phyloP scores from a whole-genome alignment of 140 eudicot genomes.

The Ambrosia hybrid region DNA sequence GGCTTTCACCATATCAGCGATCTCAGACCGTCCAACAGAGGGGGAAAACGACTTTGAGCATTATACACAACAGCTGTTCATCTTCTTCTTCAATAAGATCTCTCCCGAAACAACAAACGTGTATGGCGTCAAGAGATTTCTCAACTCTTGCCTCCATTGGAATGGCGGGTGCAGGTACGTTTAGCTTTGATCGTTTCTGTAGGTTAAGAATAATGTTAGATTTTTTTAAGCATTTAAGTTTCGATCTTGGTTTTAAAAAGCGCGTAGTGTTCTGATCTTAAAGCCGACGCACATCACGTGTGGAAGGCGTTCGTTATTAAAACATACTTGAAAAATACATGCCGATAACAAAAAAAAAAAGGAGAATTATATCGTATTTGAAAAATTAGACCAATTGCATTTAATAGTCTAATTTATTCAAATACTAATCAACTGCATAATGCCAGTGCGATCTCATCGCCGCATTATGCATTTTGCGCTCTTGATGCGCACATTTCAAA shows the following conservation, averaged over 20 bases:
- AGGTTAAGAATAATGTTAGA: constrained; percentile 17
- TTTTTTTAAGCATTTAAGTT: not conserved
- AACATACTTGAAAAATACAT: too few species aligned
- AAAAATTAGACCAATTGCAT: too few species aligned
- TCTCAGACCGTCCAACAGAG: constrained; percentile 42
- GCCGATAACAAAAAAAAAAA: not conserved
- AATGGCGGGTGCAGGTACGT: constrained; percentile 49
- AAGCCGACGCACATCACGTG: too few species aligned
- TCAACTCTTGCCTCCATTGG: constrained; percentile 84
- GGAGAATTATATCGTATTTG: too few species aligned
- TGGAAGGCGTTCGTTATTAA: too few species aligned
- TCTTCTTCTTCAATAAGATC: constrained; percentile 78
- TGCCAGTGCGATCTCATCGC: too few species aligned
- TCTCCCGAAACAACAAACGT: constrained; percentile 79
- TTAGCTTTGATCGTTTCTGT: constrained; percentile 73
- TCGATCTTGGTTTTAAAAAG: too few species aligned
- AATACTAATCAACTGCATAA: too few species aligned
- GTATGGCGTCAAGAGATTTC: constrained; percentile 88
- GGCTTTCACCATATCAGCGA: constrained; percentile 53
- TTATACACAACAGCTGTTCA: constrained; percentile 48
- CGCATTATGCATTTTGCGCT: too few species aligned
- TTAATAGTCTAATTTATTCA: too few species aligned
- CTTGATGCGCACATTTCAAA: too few species aligned
- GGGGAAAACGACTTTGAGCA: constrained; percentile 90
- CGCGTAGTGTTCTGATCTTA: too few species aligned